Evolutionary conservation across 129 eudicot species (phyloP).

Genomic region (Flaveria robusta): DNA sequence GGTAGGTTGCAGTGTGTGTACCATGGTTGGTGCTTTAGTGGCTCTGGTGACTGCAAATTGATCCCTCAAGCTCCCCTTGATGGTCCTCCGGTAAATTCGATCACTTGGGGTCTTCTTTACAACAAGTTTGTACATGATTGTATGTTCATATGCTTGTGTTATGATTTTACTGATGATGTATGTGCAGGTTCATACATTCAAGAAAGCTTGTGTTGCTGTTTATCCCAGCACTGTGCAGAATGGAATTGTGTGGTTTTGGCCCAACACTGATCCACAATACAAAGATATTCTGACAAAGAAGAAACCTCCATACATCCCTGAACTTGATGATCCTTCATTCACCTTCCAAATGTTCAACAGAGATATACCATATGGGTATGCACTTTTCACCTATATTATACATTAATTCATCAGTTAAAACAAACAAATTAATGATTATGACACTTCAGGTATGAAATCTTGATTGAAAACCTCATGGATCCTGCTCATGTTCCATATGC

Average conservation of each 20-base stretch:
- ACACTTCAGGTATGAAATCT: conserved; percentile 69
- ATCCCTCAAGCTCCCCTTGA: conserved; percentile 91
- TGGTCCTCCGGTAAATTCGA: conserved; percentile 68
- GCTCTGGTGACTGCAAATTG: conserved; percentile 73
- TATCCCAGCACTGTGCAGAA: conserved; percentile 82
- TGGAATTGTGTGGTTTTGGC: conserved; percentile 91
- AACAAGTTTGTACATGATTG: background rate
- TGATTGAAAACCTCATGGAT: conserved; percentile 87
- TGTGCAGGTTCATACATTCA: conserved; percentile 65
- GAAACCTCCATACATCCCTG: conserved; percentile 72
- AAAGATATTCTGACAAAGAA: conserved; percentile 57
- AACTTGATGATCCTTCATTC: conserved; percentile 79
- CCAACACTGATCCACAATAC: conserved; percentile 59
- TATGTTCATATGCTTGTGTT: too few species aligned
- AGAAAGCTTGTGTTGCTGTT: conserved; percentile 79
- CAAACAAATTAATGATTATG: background rate
- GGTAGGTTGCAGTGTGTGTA: conserved; percentile 92
- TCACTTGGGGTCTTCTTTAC: background rate
- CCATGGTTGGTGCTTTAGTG: conserved; percentile 94
- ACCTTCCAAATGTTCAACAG: conserved; percentile 46
- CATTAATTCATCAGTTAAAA: conserved; percentile 2
- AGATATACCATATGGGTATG: conserved; percentile 81
- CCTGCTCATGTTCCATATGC: conserved; percentile 95
- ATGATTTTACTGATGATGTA: background rate
- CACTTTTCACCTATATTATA: background rate